A percentile compares a stretch with the other conserved stretches of the same genome.
Evolutionary conservation across 768 basidiomycete species (phyloP).

Genomic region (Mycena rosella): DNA sequence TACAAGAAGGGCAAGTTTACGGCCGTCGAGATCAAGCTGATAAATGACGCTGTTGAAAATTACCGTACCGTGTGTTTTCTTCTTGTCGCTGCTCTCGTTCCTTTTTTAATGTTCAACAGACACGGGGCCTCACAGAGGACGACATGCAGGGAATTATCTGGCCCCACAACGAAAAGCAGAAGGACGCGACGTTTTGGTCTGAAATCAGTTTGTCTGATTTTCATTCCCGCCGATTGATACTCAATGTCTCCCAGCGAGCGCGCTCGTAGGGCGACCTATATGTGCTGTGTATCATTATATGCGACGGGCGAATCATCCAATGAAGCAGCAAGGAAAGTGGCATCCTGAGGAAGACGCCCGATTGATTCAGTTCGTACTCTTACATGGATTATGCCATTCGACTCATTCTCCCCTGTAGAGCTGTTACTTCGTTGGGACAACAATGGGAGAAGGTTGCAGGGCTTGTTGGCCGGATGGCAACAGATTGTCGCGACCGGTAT

Average conservation of each 20-base stretch:
- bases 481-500: slow-evolving; percentile 88
- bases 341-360: slow-evolving; percentile 70
- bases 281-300: slow-evolving; percentile 89
- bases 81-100: background rate
- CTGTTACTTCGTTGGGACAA: slow-evolving; percentile 76
- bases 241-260: slow-evolving; percentile 61
- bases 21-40: slow-evolving; percentile 77
- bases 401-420: slow-evolving; percentile 55
- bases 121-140: slow-evolving; percentile 58
- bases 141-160: slow-evolving; percentile 77
- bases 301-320: slow-evolving; percentile 75
- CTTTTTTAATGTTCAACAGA: slow-evolving; percentile 53
- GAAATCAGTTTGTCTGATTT: slow-evolving; percentile 72
- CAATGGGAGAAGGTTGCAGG: slow-evolving; percentile 85
- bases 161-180: slow-evolving; percentile 70
- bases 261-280: slow-evolving; percentile 82
- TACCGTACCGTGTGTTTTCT: slow-evolving; percentile 58
- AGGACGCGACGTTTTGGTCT: slow-evolving; percentile 80
- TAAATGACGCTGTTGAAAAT: slow-evolving; percentile 72
- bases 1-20: slow-evolving; percentile 93
- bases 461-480: slow-evolving; percentile 78
- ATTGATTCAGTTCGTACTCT: slow-evolving; percentile 68
- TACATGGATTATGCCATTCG: background rate
- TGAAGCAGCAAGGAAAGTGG: slow-evolving; percentile 81
- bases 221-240: slow-evolving; percentile 2